Percentiles rank a stretch among this genome's conserved stretches.
Conservation (phyloP, 1,284 basidiomycete species). For the Neolentinus lepideus region DNA sequence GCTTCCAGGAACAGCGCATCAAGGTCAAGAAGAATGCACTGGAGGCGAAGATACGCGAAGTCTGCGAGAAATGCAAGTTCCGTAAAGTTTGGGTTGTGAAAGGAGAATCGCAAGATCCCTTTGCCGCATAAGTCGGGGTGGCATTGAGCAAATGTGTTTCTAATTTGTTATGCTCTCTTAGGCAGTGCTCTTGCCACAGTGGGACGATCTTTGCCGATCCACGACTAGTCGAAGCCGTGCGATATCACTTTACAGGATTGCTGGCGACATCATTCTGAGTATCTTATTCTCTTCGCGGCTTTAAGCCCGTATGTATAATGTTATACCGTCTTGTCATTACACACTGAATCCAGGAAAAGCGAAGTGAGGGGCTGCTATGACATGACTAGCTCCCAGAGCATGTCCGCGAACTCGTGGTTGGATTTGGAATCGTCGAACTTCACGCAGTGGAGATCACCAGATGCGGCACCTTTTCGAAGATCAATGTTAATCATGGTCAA, state of each 20-base stretch:
- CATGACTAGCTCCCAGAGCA: slow-evolving; percentile 51
- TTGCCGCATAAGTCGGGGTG: neutral
- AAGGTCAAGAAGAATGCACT: slow-evolving; percentile 78
- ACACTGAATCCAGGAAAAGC: too few relatives aligned
- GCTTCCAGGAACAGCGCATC: slow-evolving; percentile 39
- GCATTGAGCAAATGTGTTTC: neutral
- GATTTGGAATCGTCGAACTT: slow-evolving; percentile 22
- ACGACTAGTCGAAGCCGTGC: too few relatives aligned
- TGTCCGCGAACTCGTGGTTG: slow-evolving; percentile 27
- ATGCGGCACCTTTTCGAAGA: slow-evolving; percentile 39
- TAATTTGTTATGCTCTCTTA: neutral
- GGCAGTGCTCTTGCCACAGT: neutral
- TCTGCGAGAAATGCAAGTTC: slow-evolving; percentile 64
- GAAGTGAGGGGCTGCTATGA: slow-evolving; percentile 41
- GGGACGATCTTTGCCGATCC: neutral
- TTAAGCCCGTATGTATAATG: neutral
- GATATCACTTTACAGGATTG: too few relatives aligned
- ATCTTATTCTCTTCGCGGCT: slow-evolving; percentile 9
- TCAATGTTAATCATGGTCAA: neutral
- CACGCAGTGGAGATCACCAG: slow-evolving; percentile 50
- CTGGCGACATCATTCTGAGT: neutral
- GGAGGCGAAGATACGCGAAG: slow-evolving; percentile 70
- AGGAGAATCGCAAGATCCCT: slow-evolving; percentile 22
- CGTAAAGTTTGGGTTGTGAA: slow-evolving; percentile 68
- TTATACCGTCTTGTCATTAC: neutral